phyloP scores from a whole-genome alignment of 805 yeast species.

The Pichia phayaonensis region DNA sequence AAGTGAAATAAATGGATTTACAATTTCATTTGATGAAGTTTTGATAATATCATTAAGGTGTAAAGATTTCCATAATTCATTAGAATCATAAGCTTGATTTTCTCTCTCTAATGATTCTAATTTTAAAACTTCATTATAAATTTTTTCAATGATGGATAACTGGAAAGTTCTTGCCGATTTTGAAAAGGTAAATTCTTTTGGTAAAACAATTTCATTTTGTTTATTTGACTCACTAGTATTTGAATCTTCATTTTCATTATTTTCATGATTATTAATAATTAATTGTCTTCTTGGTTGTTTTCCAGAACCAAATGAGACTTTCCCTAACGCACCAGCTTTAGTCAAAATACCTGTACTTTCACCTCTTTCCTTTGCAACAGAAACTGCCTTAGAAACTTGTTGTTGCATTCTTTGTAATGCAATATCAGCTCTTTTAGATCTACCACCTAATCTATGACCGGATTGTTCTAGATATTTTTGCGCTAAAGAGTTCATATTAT shows the following conservation, averaged over 20 bases:
- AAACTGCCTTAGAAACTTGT: constrained; percentile 93
- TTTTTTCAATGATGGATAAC: constrained; percentile 66
- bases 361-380: constrained; percentile 78
- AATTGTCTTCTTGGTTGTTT: constrained; percentile 85
- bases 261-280: constrained; percentile 39
- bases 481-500: constrained; percentile 74
- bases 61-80: constrained; percentile 68
- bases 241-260: constrained; percentile 14
- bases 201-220: constrained; percentile 19
- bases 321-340: constrained; percentile 85
- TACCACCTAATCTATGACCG: constrained; percentile 84
- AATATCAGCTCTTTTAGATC: constrained; percentile 75
- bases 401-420: constrained; percentile 97
- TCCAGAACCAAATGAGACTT: constrained; percentile 68
- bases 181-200: constrained; percentile 27
- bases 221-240: not conserved
- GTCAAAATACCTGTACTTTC: constrained; percentile 55
- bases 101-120: constrained; percentile 72
- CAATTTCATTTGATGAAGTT: constrained; percentile 43
- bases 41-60: constrained; percentile 58
- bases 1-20: constrained; percentile 77
- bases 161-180: constrained; percentile 41
- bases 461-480: constrained; percentile 87
- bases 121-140: constrained; percentile 68
- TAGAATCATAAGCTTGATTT: constrained; percentile 36